Conservation (phyloP, 2,329 filamentous ascomycete species). For the Alternaria brassicicola region DNA sequence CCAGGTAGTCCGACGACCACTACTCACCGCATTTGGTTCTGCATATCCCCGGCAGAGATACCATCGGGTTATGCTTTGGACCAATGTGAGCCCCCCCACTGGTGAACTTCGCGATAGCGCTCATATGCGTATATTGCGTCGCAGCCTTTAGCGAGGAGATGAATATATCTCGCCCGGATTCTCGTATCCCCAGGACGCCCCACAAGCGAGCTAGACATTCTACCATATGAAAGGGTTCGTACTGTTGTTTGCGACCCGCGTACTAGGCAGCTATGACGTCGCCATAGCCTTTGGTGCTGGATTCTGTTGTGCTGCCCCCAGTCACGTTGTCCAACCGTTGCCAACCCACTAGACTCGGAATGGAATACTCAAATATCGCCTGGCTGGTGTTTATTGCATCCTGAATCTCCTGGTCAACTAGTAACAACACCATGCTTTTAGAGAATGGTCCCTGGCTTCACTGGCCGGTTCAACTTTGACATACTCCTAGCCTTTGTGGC, state of each 20-base stretch:
- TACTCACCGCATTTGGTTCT: neutral
- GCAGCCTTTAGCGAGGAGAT: conserved; percentile 17
- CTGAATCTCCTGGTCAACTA: neutral
- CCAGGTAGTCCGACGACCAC: neutral
- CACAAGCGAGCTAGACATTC: conserved; percentile 10
- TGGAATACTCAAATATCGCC: neutral
- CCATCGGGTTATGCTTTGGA: neutral
- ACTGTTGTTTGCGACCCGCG: neutral
- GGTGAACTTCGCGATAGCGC: conserved; percentile 4
- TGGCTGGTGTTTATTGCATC: neutral
- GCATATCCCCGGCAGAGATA: conserved; percentile 8
- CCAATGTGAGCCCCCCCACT: conserved; percentile 1
- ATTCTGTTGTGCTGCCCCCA: neutral
- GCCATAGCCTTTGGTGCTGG: neutral
- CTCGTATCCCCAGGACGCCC: conserved; percentile 9
- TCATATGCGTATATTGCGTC: conserved; percentile 21
- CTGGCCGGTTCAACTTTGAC: neutral
- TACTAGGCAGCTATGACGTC: conserved; percentile 2
- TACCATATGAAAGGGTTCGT: conserved; percentile 23
- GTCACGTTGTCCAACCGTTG: neutral
- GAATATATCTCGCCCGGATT: conserved; percentile 20
- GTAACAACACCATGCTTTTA: neutral
- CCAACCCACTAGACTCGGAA: neutral
- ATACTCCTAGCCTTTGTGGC: neutral
- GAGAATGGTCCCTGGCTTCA: neutral